Percentiles rank a stretch among this genome's conserved stretches.
phyloP scores from a whole-genome alignment of 2,329 filamentous ascomycete species.

The Raffaelea albimanens region DNA sequence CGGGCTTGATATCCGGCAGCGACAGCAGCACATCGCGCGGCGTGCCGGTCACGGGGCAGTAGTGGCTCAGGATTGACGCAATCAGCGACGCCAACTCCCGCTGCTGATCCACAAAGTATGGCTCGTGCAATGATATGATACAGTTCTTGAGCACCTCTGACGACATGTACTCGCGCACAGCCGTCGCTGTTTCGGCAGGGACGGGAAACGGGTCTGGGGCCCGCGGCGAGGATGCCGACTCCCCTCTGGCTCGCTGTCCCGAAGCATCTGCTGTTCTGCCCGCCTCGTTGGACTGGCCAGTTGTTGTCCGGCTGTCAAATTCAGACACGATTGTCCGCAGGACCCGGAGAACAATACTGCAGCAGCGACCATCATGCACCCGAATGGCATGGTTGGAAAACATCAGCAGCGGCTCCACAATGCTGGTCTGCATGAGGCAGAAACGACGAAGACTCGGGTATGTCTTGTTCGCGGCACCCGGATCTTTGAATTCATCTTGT shows the following conservation, averaged over 20 bases:
- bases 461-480: conserved; percentile 18
- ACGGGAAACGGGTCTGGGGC: conserved; percentile 29
- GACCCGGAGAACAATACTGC: conserved; percentile 75
- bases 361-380: conserved; percentile 83
- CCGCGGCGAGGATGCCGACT: conserved; percentile 9
- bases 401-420: conserved; percentile 80
- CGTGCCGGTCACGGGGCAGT: conserved; percentile 58
- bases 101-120: conserved; percentile 94
- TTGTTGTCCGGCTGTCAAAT: conserved; percentile 35
- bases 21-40: conserved; percentile 68
- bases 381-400: conserved; percentile 88
- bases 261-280: neutral
- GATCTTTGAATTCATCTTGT: conserved; percentile 15
- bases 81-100: conserved; percentile 85
- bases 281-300: neutral
- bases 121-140: conserved; percentile 83
- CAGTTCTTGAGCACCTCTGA: conserved; percentile 82
- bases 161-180: conserved; percentile 82
- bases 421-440: conserved; percentile 64
- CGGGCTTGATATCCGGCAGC: conserved; percentile 64
- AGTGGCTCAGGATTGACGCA: conserved; percentile 72
- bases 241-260: neutral
- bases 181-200: conserved; percentile 45
- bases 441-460: conserved; percentile 66
- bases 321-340: conserved; percentile 77